Evolutionary conservation across 2,329 filamentous ascomycete genomes (phyloP), one percentile per base, ranked within the genome.

Genomic region (Drechslerella coelobrocha): DNA sequence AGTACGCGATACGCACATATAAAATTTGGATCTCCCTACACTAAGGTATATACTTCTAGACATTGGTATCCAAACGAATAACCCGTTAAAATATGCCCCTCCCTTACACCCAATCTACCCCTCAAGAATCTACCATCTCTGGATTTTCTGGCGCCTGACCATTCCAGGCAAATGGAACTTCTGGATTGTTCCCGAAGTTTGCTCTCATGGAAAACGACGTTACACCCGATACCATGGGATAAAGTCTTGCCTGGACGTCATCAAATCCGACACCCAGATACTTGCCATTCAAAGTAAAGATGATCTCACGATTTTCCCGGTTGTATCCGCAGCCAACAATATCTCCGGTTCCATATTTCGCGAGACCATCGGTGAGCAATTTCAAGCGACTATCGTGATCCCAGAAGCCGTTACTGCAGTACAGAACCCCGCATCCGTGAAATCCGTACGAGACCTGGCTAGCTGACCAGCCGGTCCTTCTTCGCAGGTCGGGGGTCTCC

Each of bases 281-380:
- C 9, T 55, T 51, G 5, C 63, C 63, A 34, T 68, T 68, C 2
- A 50, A 21, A 2, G 63, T 68, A 50, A 55, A 68, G 43, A 68
- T 55, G 19, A 68, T 24, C 6, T 27, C 41, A 19, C 61, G 55
- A 4, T 43, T 45, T 24, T n/a, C 14, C 34, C 55, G 63, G 26
- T 68, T 47, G 29, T 61, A 68, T 55, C 63, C 63, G 12, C 63
- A 68, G 2, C 63, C 63, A 1, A 61, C 43, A 1, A 31, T 56
- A 51, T 68, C 63, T 2, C 55, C 55, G 5, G 39, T 19, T 5
- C 17, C 24, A 31, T 21, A 50, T 2, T 7, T 12, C 17, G 12
- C 34, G 12, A 14, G 5, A 4, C 17, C 17, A 5, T 2, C 12
- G 12, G 34, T 39, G 12, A 14, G 12, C 34, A 39, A 6, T 14